phyloP scores from a whole-genome alignment of 2,329 filamentous ascomycete genomes.

The Penicillium sp. region DNA sequence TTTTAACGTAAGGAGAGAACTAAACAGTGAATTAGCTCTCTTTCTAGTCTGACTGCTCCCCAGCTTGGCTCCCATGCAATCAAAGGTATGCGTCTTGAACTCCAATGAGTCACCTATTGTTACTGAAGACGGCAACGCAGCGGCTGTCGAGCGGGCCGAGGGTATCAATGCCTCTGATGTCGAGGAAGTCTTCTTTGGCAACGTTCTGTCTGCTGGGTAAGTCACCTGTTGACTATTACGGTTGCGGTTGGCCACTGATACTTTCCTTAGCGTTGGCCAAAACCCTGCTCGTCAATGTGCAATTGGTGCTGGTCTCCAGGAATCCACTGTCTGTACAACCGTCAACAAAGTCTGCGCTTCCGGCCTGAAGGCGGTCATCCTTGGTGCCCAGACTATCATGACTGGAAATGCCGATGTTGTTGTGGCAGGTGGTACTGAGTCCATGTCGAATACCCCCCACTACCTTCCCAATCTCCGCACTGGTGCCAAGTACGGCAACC shows the following conservation, averaged over 20 bases:
- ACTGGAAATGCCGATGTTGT: constrained; percentile 90
- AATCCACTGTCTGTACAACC: constrained; percentile 80
- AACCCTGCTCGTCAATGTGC: constrained; percentile 94
- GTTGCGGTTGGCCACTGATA: constrained; percentile 8
- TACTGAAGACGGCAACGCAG: constrained; percentile 36
- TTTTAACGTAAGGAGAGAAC: constrained; percentile 5
- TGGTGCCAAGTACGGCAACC: constrained; percentile 91
- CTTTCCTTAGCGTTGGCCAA: constrained; percentile 71
- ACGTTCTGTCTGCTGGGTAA: constrained; percentile 94
- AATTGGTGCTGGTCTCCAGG: constrained; percentile 77
- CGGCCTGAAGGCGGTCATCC: constrained; percentile 86
- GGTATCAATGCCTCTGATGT: constrained; percentile 85
- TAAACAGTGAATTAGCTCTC: constrained; percentile 58
- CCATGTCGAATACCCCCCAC: constrained; percentile 97
- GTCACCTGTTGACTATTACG: constrained; percentile 23
- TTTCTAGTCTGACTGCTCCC: constrained; percentile 79
- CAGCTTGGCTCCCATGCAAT: constrained; percentile 90
- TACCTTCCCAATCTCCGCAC: constrained; percentile 84
- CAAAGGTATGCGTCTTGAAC: constrained; percentile 61
- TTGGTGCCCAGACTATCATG: constrained; percentile 95
- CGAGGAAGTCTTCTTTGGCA: constrained; percentile 96
- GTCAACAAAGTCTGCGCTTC: constrained; percentile 99
- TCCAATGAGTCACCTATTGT: constrained; percentile 2
- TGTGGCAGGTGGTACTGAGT: constrained; percentile 92
- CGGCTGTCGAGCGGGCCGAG: constrained; percentile 79